These are phyloP conservation scores for Picochlorum costavermella DNA, from an alignment of 139 green algal genomes.

Conservation along the genomic window DNA sequence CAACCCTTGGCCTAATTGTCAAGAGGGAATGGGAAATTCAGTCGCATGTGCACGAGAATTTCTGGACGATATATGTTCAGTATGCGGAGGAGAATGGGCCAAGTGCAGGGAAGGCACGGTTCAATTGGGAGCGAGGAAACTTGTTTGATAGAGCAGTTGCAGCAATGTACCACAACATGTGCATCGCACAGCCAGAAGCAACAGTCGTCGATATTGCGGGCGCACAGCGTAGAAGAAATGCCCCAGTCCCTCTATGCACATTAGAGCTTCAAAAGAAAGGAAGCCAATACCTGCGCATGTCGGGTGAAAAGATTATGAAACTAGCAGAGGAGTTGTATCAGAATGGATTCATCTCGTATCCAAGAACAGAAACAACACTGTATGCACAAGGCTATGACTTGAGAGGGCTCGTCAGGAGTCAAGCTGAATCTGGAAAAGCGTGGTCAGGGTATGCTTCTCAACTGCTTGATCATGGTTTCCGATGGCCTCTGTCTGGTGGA, in stretches of 20 bases:
- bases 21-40: constrained; percentile 89
- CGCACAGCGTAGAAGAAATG: constrained; percentile 36
- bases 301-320: constrained; percentile 78
- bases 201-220: constrained; percentile 31
- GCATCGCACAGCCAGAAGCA: constrained; percentile 42
- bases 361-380: constrained; percentile 88
- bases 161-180: constrained; percentile 55
- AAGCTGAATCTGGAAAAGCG: constrained; percentile 27
- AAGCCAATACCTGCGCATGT: constrained; percentile 62
- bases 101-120: constrained; percentile 32
- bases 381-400: constrained; percentile 50
- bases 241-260: constrained; percentile 82
- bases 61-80: constrained; percentile 74
- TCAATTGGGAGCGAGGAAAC: constrained; percentile 65
- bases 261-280: constrained; percentile 93
- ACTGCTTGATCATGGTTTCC: constrained; percentile 44
- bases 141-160: constrained; percentile 81
- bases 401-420: constrained; percentile 50
- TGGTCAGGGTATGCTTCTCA: constrained; percentile 52
- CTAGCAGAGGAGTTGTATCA: constrained; percentile 98
- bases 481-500: constrained; percentile 55
- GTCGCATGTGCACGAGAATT: constrained; percentile 82
- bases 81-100: constrained; percentile 10
- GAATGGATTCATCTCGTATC: constrained; percentile 90
- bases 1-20: constrained; percentile 95